phyloP scores from a whole-genome alignment of 1,284 basidiomycete genomes.

The Tilletia horrida region DNA sequence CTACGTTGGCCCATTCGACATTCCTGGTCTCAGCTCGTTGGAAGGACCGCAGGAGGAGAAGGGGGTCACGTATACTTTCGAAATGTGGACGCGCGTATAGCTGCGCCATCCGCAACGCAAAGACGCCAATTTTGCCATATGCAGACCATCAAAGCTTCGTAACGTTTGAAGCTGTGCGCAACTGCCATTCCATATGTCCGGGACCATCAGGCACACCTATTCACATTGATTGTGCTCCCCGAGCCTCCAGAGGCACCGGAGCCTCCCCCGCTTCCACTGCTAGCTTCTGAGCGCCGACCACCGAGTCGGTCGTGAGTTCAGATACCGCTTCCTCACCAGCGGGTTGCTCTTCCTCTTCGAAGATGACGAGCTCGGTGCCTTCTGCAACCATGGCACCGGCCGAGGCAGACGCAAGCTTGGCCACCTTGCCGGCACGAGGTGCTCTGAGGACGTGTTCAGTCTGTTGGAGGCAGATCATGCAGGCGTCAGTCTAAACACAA shows the following conservation, averaged over 20 bases:
- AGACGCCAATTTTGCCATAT: too few relatives aligned
- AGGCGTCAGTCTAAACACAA: not conserved
- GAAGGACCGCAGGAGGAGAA: not conserved
- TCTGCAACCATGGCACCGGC: slow-evolving; percentile 86
- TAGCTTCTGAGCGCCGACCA: too few relatives aligned
- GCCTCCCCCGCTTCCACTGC: too few relatives aligned
- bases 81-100: slow-evolving; percentile 11
- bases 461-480: slow-evolving; percentile 52
- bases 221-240: not conserved
- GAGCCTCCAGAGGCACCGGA: too few relatives aligned
- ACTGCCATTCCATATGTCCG: too few relatives aligned
- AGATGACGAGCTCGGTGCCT: slow-evolving; percentile 70
- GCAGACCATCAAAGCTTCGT: too few relatives aligned
- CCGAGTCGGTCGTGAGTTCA: too few relatives aligned
- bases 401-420: slow-evolving; percentile 60
- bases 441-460: slow-evolving; percentile 69
- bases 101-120: not conserved
- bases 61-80: not conserved
- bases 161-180: too few relatives aligned
- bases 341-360: slow-evolving; percentile 36
- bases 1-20: not conserved
- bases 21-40: not conserved
- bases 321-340: not conserved
- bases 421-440: slow-evolving; percentile 65
- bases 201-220: too few relatives aligned